Conservation (phyloP, 495 filamentous ascomycete genomes). For the Lasiosphaeriaceae sp. region DNA sequence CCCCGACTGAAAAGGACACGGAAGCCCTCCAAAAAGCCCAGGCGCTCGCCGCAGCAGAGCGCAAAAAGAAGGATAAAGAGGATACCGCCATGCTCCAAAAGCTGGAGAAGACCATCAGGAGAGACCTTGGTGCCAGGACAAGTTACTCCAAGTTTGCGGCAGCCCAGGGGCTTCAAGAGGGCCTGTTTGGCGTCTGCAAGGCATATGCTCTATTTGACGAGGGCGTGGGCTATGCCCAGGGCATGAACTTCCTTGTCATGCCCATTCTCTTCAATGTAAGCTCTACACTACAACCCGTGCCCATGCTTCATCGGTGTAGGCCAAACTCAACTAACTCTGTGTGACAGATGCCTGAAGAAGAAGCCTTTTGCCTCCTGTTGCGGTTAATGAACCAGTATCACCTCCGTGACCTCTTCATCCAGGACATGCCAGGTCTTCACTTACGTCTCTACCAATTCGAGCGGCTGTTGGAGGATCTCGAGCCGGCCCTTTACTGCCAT, state of each 20-base stretch:
- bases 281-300: constrained; percentile 2
- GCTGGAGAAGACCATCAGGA: constrained; percentile 85
- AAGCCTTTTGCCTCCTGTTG: constrained; percentile 91
- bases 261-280: constrained; percentile 93
- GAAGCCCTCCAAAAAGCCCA: constrained; percentile 66
- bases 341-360: constrained; percentile 86
- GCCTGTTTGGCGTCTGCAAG: constrained; percentile 92
- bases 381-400: constrained; percentile 96
- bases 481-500: constrained; percentile 93
- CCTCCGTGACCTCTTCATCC: constrained; percentile 87
- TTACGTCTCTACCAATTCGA: constrained; percentile 93
- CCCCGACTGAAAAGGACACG: constrained; percentile 59
- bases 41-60: constrained; percentile 58
- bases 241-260: constrained; percentile 98
- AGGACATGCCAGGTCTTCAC: constrained; percentile 95
- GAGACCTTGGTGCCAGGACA: constrained; percentile 86
- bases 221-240: constrained; percentile 92
- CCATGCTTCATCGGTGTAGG: background rate
- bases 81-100: constrained; percentile 67
- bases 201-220: constrained; percentile 96
- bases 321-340: background rate
- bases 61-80: constrained; percentile 70
- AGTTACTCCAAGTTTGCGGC: constrained; percentile 94
- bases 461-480: constrained; percentile 87
- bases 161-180: constrained; percentile 86